Conservation (phyloP, 768 basidiomycete genomes). For the Kwoniella botswanensis region DNA sequence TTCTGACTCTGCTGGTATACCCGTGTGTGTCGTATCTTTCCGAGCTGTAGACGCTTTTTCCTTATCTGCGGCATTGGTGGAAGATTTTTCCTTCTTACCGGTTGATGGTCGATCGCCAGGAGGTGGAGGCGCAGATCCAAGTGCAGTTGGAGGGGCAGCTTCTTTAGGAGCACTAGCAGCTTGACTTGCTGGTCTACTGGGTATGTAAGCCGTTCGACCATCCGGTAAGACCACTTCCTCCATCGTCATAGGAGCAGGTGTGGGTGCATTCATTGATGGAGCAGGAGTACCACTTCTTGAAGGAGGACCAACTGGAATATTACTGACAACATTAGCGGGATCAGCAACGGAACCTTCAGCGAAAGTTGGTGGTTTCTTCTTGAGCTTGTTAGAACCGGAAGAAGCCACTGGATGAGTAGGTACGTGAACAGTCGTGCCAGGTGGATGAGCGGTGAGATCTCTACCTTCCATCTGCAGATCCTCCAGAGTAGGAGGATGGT, state of each 20-base stretch:
- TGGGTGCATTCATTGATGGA: background rate
- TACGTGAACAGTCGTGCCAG: constrained; percentile 12
- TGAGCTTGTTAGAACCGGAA: constrained; percentile 29
- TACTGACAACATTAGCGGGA: constrained; percentile 5
- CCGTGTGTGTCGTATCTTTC: constrained; percentile 15
- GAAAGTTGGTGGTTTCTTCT: constrained; percentile 22
- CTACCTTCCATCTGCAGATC: constrained; percentile 20
- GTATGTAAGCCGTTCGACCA: constrained; percentile 41
- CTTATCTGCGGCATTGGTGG: constrained; percentile 2
- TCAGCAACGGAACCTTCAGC: constrained; percentile 2
- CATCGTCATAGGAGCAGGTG: constrained; percentile 9
- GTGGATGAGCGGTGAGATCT: constrained; percentile 18
- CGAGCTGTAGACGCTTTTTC: background rate
- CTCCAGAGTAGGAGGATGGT: constrained; percentile 9
- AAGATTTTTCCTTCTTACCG: constrained; percentile 28
- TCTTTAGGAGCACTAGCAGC: background rate
- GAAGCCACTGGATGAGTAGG: constrained; percentile 10
- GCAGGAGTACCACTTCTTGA: constrained; percentile 17
- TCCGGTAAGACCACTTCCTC: constrained; percentile 46
- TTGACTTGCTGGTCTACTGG: constrained; percentile 12
- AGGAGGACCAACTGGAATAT: constrained; percentile 13
- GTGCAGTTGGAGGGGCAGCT: background rate
- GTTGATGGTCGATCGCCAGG: constrained; percentile 14
- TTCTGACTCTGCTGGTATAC: constrained; percentile 29
- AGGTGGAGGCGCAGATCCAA: constrained; percentile 6